Evolutionary conservation across 2,329 filamentous ascomycete species (phyloP).

Genomic region (Colletotrichum euphorbiae): DNA sequence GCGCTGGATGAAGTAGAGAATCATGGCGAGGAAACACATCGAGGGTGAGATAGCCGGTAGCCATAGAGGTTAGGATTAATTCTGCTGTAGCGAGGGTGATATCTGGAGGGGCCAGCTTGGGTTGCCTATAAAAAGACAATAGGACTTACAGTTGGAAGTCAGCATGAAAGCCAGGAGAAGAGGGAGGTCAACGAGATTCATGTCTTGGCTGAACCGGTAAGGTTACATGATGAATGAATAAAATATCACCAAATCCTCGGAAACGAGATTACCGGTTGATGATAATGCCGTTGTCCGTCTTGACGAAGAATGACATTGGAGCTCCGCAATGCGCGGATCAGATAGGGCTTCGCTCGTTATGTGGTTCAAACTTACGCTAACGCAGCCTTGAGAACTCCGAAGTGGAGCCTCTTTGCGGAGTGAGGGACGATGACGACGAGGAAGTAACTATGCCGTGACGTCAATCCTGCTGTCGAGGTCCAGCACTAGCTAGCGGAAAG

Average conservation of each 20-base stretch:
- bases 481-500: no score
- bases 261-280: conserved; percentile 38
- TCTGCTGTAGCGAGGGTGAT: conserved; percentile 50
- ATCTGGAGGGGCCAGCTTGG: background rate
- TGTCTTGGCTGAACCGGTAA: conserved; percentile 45
- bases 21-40: conserved; percentile 51
- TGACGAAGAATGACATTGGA: conserved; percentile 42
- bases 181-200: conserved; percentile 44
- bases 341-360: background rate
- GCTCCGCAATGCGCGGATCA: background rate
- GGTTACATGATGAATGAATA: no score
- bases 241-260: no score
- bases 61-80: conserved; percentile 58
- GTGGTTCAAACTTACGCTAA: background rate
- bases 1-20: conserved; percentile 48
- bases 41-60: conserved; percentile 58
- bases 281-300: conserved; percentile 42
- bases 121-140: no score
- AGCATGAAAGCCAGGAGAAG: conserved; percentile 45
- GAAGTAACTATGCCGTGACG: conserved; percentile 5
- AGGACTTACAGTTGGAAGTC: conserved; percentile 12
- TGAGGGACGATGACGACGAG: conserved; percentile 27
- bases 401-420: conserved; percentile 35
- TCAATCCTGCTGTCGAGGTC: no score
- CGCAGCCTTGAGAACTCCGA: conserved; percentile 20